Base-by-base conservation (phyloP, 2,329 filamentous ascomycete genomes). In the Penicillium digitatum region DNA sequence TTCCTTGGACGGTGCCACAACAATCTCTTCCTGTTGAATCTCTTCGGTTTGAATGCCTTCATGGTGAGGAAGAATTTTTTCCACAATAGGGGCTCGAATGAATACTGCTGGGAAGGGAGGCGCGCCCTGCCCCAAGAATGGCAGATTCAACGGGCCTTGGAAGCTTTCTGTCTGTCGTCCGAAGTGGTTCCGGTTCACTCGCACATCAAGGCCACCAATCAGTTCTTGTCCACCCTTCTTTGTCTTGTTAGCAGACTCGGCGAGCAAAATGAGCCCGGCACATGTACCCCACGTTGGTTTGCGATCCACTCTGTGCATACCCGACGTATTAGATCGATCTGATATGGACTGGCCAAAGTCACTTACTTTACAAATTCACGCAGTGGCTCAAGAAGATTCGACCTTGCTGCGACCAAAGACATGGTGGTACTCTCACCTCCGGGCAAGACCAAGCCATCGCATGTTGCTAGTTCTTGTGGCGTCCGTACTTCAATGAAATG, bases 381-480 rank as follows among this genome's bases (percentile, higher is more conserved):
- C 58, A 99, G 76, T 3, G 91, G 91, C 64, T 95, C 90, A 52
- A 99, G 76, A 34, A 99, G 76, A 16, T 87, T 86, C 0, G 88
- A 90, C 60, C 92, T 83, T 22, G 85, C 85, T 3, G 94, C 94
- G 16, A 96, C 89, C 29, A 96, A 82, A 11, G 90, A 90, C 63
- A 99, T 95, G 3, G 93, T 87, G 1, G 94, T 97, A 75, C 90
- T 96, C 74, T 99, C 94, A 58, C 94, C 94, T 49, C 94, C 94
- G 3, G 94, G 94, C 44, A 99, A 85, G 68, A 99, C 85, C 40
- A 99, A 81, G 26, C 85, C 93, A 72, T 93, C 85, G 75, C 92
- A 97, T 63, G 71, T 72, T 5, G 81, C 76, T 31, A 99, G 81
- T 66, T 96, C 82, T 7, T 79, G 76, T 2, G 83, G 76, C 7